phyloP scores from a whole-genome alignment of 257 asterid genomes.

The Salvia hispanica region DNA sequence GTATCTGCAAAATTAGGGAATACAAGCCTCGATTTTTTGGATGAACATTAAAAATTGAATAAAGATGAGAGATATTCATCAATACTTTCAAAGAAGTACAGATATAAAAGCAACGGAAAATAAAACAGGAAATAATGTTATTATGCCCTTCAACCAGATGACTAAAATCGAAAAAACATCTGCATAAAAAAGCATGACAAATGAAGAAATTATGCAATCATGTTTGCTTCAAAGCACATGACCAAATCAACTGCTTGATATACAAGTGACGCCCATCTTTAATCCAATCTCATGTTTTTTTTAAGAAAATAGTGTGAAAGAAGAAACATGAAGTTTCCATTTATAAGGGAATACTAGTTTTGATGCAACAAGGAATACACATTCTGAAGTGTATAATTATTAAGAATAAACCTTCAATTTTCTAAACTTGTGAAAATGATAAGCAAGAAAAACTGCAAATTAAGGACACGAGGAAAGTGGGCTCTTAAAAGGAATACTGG shows the following conservation, averaged over 20 bases:
- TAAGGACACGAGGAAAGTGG: constrained; percentile 7
- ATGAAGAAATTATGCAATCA: constrained; percentile 10
- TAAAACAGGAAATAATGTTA: background rate
- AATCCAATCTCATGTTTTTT: constrained; percentile 4
- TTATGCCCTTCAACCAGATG: constrained; percentile 19
- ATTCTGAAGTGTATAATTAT: background rate
- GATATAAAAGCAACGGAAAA: constrained; percentile 7
- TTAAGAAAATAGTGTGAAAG: constrained; percentile 12
- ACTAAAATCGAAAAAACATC: constrained; percentile 6
- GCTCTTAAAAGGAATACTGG: background rate
- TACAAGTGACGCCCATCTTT: constrained; percentile 12
- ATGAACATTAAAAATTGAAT: constrained; percentile 12
- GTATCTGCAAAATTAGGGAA: constrained; percentile 33
- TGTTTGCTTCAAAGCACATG: constrained; percentile 7
- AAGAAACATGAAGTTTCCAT: constrained; percentile 9
- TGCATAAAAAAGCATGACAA: constrained; percentile 17
- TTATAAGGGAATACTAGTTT: constrained; percentile 11
- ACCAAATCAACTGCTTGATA: background rate
- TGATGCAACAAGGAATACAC: constrained; percentile 4
- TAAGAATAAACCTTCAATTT: constrained; percentile 9
- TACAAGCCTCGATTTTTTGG: constrained; percentile 4
- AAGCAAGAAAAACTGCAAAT: constrained; percentile 5
- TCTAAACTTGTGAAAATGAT: background rate
- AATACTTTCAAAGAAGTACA: constrained; percentile 16
- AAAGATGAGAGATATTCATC: constrained; percentile 23